Evolutionary conservation across 495 filamentous ascomycete genomes (phyloP).

Genomic region (Polyplosphaeria fusca): DNA sequence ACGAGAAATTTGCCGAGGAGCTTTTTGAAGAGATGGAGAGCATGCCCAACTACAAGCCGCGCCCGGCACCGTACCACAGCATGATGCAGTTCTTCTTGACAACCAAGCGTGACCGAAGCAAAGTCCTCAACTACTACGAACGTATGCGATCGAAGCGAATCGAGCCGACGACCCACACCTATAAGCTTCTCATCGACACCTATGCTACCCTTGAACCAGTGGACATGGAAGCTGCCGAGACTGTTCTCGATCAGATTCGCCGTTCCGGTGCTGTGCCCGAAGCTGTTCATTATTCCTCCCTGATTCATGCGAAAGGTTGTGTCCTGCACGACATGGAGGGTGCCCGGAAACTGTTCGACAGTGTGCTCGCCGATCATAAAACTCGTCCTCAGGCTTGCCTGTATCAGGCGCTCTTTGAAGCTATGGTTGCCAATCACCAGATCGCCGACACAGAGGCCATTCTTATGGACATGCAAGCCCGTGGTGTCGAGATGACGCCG

Average conservation of each 20-base stretch:
- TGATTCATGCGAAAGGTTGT: slow-evolving; percentile 95
- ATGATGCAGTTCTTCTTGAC: slow-evolving; percentile 99
- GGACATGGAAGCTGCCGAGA: slow-evolving; percentile 86
- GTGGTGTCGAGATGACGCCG: slow-evolving; percentile 79
- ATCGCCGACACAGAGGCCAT: slow-evolving; percentile 69
- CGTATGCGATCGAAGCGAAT: slow-evolving; percentile 87
- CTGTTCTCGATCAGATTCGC: slow-evolving; percentile 74
- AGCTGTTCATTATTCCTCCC: slow-evolving; percentile 88
- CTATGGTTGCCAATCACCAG: slow-evolving; percentile 89
- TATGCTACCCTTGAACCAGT: slow-evolving; percentile 91
- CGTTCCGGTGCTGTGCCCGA: slow-evolving; percentile 72
- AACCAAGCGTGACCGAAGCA: slow-evolving; percentile 89
- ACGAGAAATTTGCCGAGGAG: slow-evolving; percentile 95
- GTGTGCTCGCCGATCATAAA: slow-evolving; percentile 61
- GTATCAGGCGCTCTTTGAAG: slow-evolving; percentile 93
- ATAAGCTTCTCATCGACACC: slow-evolving; percentile 95
- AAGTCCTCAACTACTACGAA: slow-evolving; percentile 94
- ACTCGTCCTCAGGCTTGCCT: slow-evolving; percentile 76
- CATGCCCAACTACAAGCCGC: slow-evolving; percentile 97
- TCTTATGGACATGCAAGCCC: slow-evolving; percentile 67
- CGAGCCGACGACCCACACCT: slow-evolving; percentile 89
- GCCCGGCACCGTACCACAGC: slow-evolving; percentile 95
- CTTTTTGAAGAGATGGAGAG: slow-evolving; percentile 99
- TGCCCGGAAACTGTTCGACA: slow-evolving; percentile 77
- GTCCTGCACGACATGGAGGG: slow-evolving; percentile 85